Evolutionary conservation across 1,284 basidiomycete genomes (phyloP), one percentile per base, ranked within the genome.

Genomic region (Takashimella tepidaria): DNA sequence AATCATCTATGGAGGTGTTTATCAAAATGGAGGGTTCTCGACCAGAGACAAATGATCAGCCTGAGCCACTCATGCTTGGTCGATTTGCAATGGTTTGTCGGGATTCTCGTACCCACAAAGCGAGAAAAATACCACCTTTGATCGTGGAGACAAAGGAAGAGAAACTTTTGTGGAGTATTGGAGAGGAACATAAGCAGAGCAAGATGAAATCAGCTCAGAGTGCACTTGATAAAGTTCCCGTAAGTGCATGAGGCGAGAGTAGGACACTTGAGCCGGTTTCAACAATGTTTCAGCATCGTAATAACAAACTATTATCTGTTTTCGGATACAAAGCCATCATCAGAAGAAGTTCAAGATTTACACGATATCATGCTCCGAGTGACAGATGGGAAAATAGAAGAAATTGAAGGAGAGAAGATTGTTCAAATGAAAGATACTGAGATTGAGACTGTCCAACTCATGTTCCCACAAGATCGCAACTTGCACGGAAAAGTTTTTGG

Each of bases 391-490:
- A 58, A 63, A 25, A 43, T 67, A 12, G 54, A 61, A 11, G 56
- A 58, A 31, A 55, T 67, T 16, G 53, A 69, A 41, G 68, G 70
- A 19, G 64, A 72, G 48, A 56, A 66, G 47, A 57, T 73, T 11
- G 70, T 75, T 3, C 56, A 52, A 40, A 76, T 74, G 70, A 57
- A 60, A 27, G 68, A 74, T 41, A 76, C 74, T 0, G 64, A 72
- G 56, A 62, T 55, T 23, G 64, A 59, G 49, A 64, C 46, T 51
- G 69, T 58, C 22, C 62, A 64, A 49, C 76, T 89, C 49, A 89
- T 89, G 86, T 89, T 89, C 68, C 88, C 88, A 0, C 88, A 89
- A 76, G 87, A 89, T 68, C 80, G 88, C 65, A 90, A 91, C 66
- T 79, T 89, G 2, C 88, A 90, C 68, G 84, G 85, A 60, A 89